Evolutionary conservation across 768 basidiomycete species (phyloP), one percentile per base, ranked within the genome.

Genomic region (Gyrodon lividus): DNA sequence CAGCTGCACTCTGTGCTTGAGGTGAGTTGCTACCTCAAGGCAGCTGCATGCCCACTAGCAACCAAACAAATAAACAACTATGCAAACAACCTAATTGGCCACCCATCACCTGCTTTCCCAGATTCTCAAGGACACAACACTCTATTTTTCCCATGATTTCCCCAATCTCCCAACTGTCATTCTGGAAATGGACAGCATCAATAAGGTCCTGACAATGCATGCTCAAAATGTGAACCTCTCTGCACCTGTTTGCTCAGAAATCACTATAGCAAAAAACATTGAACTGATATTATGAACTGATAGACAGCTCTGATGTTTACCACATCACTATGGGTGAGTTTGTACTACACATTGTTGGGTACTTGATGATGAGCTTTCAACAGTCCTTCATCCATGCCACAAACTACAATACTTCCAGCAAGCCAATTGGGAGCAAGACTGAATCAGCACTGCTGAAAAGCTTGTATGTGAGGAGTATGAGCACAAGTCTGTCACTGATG

Each of bases 341-440:
- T 35, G 35, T 37, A 20, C 44, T 31, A 26, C 26, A 19, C 37
- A n/a, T 22, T 50, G 19, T 30, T 30, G 30, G 30, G 30, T 30
- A 30, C 30, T 26, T 48, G 13, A 35, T 43, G 42, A 34, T 8
- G 6, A 8, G 24, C 45, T 42, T 40, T 46, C 23, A 9, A 35
- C n/a, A 71, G 69, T 69, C n/a, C 55, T 70, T 3, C 66, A 71
- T 47, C 69, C 64, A 12, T 22, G 51, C 16, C 59, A 63, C 52
- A 70, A 70, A 44, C 59, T 66, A 0, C n/a, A 56, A 12, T 71
- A 70, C 38, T 70, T 71, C 51, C 52, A 59, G 41, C 54, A 54
- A 6, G 60, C 60, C 0, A 38, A 48, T 8, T 70, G 68, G 69
- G 55, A 59, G 14, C 34, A 49, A 1, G 56, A 49, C 2, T 71